Evolutionary conservation across 176 grass and related monocot genomes (phyloP).

Genomic region (Bromus sterilis): DNA sequence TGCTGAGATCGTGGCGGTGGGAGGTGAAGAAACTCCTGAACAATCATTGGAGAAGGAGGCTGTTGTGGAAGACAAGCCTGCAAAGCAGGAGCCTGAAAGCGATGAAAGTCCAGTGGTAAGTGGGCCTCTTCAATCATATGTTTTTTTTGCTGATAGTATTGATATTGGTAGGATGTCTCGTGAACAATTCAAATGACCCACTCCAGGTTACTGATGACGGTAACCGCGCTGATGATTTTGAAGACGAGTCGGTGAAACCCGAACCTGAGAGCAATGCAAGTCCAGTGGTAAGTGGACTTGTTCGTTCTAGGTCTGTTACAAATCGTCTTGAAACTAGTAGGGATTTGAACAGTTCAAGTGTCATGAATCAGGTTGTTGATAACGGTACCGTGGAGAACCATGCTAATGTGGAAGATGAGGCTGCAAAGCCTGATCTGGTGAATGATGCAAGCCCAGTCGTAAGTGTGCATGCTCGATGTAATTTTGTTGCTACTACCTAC

Average conservation of each 20-base stretch:
- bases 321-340: neutral
- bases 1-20: neutral
- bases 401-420: conserved; percentile 4
- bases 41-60: conserved; percentile 19
- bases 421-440: neutral
- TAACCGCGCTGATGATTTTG: neutral
- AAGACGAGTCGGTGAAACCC: neutral
- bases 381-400: conserved; percentile 6
- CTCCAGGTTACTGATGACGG: conserved; percentile 13
- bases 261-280: neutral
- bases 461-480: neutral
- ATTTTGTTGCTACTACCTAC: neutral
- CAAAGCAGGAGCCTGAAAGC: neutral
- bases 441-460: neutral
- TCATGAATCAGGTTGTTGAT: neutral
- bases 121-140: neutral
- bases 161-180: neutral
- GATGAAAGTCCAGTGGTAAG: conserved; percentile 17
- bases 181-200: neutral
- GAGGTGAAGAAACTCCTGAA: neutral
- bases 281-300: neutral
- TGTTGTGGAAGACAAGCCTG: neutral
- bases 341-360: neutral
- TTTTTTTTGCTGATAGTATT: neutral
- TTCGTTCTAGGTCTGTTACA: neutral